Evolutionary conservation across 2,329 filamentous ascomycete species (phyloP), one percentile per base, ranked within the genome.

Genomic region (Arthrobotrys conoides): DNA sequence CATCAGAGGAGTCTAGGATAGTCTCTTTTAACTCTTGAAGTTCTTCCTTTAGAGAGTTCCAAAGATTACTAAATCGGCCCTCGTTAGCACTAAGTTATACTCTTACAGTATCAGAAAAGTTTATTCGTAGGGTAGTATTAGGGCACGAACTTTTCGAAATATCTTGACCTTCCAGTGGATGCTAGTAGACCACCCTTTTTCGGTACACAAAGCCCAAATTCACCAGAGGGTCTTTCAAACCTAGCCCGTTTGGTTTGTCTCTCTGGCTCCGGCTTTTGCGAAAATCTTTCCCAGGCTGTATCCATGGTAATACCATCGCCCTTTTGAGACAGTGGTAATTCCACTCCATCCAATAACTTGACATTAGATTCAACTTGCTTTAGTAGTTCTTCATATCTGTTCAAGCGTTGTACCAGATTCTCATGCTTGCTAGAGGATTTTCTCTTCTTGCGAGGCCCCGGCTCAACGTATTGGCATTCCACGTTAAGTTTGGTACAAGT

Each of bases 401-500:
- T 78, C 10, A 78, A 20, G 20, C 75, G 48, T 24, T 78, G 68
- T 20, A 78, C 22, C 5, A 78, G 49, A 14, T 72, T 78, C 38
- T 78, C 75, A 33, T 78, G 75, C 55, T 78, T 78, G 64, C 63
- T 78, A 2, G 75, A 78, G 18, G 75, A 69, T 38, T 78, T 78
- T 24, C 75, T 55, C 44, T 78, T 78, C 41, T 72, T 78, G 33
- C 75, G 68, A 20, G 75, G 84, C 82, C 89, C 86, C 81, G 89
- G 85, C 82, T 89, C 85, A 80, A 88, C 84, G 9, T 90, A 88
- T 61, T 87, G 86, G 83, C 90, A 94, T 81, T 92, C 88, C 36
- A 88, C 87, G 33, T 87, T 85, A 67, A 89, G 87, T 83, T 88
- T 91, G 83, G 89, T 85, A 82, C 91, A 93, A 84, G 91, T 91